These are phyloP conservation scores for Chlorophyllum brunneum DNA, from an alignment of 768 basidiomycete genomes.

Conservation along the genomic window DNA sequence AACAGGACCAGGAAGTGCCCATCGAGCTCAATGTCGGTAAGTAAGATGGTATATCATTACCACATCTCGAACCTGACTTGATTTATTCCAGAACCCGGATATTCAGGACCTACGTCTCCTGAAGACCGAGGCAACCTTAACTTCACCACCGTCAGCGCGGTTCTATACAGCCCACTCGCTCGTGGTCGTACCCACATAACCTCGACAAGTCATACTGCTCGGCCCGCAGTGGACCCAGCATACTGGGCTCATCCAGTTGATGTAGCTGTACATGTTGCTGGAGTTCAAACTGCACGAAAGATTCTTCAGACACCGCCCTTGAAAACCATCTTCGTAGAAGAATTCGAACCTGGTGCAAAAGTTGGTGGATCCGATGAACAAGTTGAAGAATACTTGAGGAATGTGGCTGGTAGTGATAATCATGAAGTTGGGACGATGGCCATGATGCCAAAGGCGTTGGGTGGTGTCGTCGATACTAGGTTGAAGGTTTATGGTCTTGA, in stretches of 20 bases:
- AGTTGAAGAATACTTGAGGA: conserved; percentile 23
- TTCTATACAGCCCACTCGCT: conserved; percentile 34
- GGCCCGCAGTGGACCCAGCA: conserved; percentile 47
- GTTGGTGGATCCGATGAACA: conserved; percentile 16
- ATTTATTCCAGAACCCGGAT: conserved; percentile 26
- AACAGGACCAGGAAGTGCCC: conserved; percentile 20
- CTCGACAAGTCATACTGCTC: conserved; percentile 34
- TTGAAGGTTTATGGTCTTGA: conserved; percentile 31
- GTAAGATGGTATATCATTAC: neutral
- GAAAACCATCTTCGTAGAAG: conserved; percentile 24
- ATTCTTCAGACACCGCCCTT: conserved; percentile 27
- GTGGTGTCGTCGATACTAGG: conserved; percentile 34
- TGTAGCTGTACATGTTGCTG: conserved; percentile 26
- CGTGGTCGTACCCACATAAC: conserved; percentile 45
- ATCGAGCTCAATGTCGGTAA: conserved; percentile 28
- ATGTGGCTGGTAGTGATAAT: conserved; percentile 25
- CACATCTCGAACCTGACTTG: neutral
- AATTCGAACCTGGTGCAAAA: conserved; percentile 28
- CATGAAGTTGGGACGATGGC: conserved; percentile 33
- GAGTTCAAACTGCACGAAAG: conserved; percentile 26
- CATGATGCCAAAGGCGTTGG: conserved; percentile 36
- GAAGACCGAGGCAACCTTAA: conserved; percentile 22
- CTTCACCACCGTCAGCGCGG: conserved; percentile 29
- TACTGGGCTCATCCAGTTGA: conserved; percentile 35
- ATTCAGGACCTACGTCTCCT: conserved; percentile 23